Evolutionary conservation across 148 eudicot genomes (phyloP), one percentile per base, ranked within the genome.

Genomic region (Fagopyrum esculentum): DNA sequence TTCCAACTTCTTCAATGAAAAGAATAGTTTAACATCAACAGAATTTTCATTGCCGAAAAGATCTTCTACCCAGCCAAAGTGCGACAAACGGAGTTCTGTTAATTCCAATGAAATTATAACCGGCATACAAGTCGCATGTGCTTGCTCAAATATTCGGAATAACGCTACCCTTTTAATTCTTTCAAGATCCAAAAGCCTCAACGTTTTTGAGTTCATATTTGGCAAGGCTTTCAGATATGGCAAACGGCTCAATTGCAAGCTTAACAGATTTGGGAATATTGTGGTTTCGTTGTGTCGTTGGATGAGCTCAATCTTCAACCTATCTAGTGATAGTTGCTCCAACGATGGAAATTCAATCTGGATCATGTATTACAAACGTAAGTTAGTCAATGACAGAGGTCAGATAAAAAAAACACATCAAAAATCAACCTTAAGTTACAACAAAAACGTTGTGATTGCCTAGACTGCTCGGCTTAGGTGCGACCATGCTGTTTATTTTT

Each of bases 211-310:
- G 68, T 26, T 26, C 43, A 61, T 61, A 2, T 29, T 61, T 61
- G 43, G 68, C 5, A 61, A 61, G 0, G 43, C 9, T 61, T 61
- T 29, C 68, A 61, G 68, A 9, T 61, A 22, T 29, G 13, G 68
- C 44, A 61, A 9, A 7, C 9, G 6, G 0, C 13, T 10, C 68
- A 61, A 61, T 26, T 15, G 22, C 40, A 61, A 43, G 4, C 68
- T 61, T 61, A 43, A 61, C 68, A 61, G 43, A 61, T 61, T 26
- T 29, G 68, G 7, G 68, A 61, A 61, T 11, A 61, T 29, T 61
- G 68, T 29, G 15, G 43, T 26, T 8, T 61, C 68, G 7, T 29
- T 13, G 22, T 26, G 12, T 26, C 43, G 26, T 9, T 61, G 40
- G 40, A 61, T 40, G 3, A 26, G 7, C 43, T 61, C 16, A 61